phyloP scores from a whole-genome alignment of 305 asterid species.

The Solanum chacoense region DNA sequence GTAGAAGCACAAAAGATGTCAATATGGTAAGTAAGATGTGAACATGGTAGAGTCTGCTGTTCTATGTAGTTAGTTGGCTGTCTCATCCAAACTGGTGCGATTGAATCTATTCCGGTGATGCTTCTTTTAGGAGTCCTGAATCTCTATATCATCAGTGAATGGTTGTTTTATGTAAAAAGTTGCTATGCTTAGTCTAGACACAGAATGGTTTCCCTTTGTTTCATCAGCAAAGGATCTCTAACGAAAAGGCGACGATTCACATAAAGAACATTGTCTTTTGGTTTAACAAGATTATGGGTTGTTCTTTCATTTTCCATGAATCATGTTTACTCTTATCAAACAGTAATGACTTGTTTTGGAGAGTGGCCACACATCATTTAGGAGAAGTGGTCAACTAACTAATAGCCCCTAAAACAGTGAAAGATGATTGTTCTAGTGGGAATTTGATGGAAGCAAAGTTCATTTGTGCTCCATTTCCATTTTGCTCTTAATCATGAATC shows the following conservation, averaged over 20 bases:
- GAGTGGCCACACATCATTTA: background rate
- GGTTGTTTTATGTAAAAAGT: slow-evolving; percentile 22
- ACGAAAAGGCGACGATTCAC: background rate
- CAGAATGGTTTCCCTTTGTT: slow-evolving; percentile 22
- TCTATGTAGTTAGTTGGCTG: background rate
- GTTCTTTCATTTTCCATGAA: background rate
- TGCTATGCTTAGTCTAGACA: slow-evolving; percentile 13
- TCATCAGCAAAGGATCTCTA: slow-evolving; percentile 24
- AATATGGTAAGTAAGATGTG: slow-evolving; percentile 12
- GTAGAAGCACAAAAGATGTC: slow-evolving; percentile 8
- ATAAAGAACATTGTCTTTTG: background rate
- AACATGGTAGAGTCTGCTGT: slow-evolving; percentile 9
- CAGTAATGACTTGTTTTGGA: background rate
- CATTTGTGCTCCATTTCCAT: background rate
- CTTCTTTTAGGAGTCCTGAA: background rate
- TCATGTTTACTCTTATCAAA: background rate
- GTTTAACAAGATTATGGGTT: background rate
- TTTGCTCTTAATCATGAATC: background rate
- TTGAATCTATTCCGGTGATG: background rate
- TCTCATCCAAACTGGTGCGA: background rate
- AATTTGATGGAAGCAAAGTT: background rate
- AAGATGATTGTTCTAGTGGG: background rate
- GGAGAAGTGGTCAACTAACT: background rate
- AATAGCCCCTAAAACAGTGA: background rate
- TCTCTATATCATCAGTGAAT: slow-evolving; percentile 1